phyloP scores from a whole-genome alignment of 176 grass and related monocot genomes.

The Oropetium thomaeum region DNA sequence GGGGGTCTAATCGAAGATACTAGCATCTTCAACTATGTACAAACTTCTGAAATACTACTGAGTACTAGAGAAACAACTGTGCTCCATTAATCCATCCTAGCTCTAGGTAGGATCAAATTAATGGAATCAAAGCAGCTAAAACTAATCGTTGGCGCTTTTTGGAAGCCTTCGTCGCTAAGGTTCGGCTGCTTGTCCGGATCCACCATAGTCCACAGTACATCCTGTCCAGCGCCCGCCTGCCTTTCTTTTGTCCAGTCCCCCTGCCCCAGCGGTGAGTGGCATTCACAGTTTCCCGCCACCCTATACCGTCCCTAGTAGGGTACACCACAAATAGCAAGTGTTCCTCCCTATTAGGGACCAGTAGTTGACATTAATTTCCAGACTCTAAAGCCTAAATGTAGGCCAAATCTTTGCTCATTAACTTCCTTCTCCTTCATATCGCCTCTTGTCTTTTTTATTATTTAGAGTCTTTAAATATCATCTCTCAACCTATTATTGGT shows the following conservation, averaged over 20 bases:
- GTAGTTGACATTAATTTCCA: conserved; percentile 10
- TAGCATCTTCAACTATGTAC: no score
- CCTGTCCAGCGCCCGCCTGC: no score
- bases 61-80: neutral
- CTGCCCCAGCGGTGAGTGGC: neutral
- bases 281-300: neutral
- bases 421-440: neutral
- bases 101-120: neutral
- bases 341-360: conserved; percentile 33
- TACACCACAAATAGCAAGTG: conserved; percentile 3
- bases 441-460: neutral
- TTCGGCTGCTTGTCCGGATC: neutral
- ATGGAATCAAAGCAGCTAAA: conserved; percentile 14
- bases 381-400: conserved; percentile 12
- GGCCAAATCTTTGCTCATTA: conserved; percentile 9
- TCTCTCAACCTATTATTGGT: no score
- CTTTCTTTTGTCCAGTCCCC: no score
- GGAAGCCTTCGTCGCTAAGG: conserved; percentile 60
- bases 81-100: neutral
- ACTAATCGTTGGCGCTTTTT: neutral
- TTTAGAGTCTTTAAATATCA: neutral
- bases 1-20: no score
- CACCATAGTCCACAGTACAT: neutral
- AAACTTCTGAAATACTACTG: neutral
- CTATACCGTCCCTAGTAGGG: neutral